Conservation (phyloP, 768 basidiomycete species). For the Boletus sp. region DNA sequence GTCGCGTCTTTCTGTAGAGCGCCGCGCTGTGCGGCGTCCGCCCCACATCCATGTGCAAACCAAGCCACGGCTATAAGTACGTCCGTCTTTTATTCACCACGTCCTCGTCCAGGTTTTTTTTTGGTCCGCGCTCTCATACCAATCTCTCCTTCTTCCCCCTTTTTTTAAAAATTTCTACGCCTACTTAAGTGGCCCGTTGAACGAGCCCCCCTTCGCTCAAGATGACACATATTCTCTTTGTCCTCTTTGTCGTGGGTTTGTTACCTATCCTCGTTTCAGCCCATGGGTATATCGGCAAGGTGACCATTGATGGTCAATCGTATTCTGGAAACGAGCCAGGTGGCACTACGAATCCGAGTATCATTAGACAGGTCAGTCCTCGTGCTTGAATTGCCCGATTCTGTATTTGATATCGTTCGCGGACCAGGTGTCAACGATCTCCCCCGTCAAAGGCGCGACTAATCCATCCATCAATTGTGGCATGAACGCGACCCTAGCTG, state of each 20-base stretch:
- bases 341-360: slow-evolving; percentile 32
- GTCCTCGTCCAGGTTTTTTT: background rate
- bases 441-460: slow-evolving; percentile 52
- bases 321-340: slow-evolving; percentile 33
- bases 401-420: background rate
- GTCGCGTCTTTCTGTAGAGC: background rate
- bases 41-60: slow-evolving; percentile 15
- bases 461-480: slow-evolving; percentile 64
- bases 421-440: slow-evolving; percentile 33
- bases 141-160: background rate
- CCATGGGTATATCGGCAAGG: slow-evolving; percentile 30
- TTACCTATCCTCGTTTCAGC: slow-evolving; percentile 25
- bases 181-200: slow-evolving; percentile 20
- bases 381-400: background rate
- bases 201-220: slow-evolving; percentile 5
- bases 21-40: slow-evolving; percentile 16
- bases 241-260: slow-evolving; percentile 10
- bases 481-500: slow-evolving; percentile 45
- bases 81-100: slow-evolving; percentile 1
- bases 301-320: slow-evolving; percentile 27
- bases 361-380: slow-evolving; percentile 41
- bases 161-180: slow-evolving; percentile 7
- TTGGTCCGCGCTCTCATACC: background rate
- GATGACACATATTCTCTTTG: slow-evolving; percentile 15
- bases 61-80: slow-evolving; percentile 18